Evolutionary conservation across 164 flowering plant genomes (phyloP).

Genomic region (Magnolia kwangsiensis): DNA sequence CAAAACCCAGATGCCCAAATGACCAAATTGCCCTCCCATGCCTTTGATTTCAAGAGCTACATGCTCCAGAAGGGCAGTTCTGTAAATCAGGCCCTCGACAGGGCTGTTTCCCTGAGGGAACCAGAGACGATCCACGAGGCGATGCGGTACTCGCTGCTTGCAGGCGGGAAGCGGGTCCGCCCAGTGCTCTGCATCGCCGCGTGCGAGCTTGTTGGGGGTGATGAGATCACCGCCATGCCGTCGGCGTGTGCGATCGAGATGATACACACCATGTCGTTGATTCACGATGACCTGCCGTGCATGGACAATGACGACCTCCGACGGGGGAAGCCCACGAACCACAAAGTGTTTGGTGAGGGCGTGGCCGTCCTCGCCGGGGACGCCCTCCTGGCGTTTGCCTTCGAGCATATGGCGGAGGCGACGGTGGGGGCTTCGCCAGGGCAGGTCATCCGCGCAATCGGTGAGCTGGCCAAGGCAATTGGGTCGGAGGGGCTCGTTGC

Average conservation of each 20-base stretch:
- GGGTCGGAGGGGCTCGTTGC: constrained; percentile 75
- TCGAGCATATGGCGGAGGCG: constrained; percentile 55
- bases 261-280: constrained; percentile 83
- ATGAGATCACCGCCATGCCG: constrained; percentile 51
- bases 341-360: constrained; percentile 67
- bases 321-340: constrained; percentile 74
- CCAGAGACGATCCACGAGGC: constrained; percentile 67
- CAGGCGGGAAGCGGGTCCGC: constrained; percentile 77
- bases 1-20: constrained; percentile 4
- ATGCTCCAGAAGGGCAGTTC: constrained; percentile 43
- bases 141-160: constrained; percentile 76
- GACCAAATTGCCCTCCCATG: not conserved
- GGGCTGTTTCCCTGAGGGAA: constrained; percentile 42
- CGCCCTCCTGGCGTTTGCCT: constrained; percentile 61
- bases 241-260: constrained; percentile 77
- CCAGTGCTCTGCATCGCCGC: constrained; percentile 70
- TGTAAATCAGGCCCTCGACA: constrained; percentile 58
- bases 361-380: constrained; percentile 77
- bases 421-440: constrained; percentile 41
- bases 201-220: constrained; percentile 72
- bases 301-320: constrained; percentile 82
- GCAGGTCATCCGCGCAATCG: constrained; percentile 42
- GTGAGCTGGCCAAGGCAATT: constrained; percentile 53
- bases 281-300: constrained; percentile 80
- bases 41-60: constrained; percentile 54